These are phyloP conservation scores for Mortierella polycephala DNA, from an alignment of 371 early-diverging fungal species.

Conservation along the genomic window DNA sequence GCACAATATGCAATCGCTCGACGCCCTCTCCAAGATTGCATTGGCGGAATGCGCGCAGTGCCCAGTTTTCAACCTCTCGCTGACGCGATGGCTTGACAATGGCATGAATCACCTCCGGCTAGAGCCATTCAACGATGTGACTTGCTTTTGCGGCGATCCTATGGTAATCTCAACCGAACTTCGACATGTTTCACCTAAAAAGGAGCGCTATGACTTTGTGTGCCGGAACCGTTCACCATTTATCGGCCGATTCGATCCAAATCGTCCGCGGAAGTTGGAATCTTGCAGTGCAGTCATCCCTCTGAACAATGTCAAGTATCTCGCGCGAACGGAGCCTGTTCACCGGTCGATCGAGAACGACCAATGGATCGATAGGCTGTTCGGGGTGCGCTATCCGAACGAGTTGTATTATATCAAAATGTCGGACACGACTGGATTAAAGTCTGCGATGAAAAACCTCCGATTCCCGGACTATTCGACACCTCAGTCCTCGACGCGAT, in stretches of 20 bases:
- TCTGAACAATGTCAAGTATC: slow-evolving; percentile 8
- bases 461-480: not conserved
- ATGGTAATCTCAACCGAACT: slow-evolving; percentile 24
- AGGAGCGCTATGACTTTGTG: slow-evolving; percentile 13
- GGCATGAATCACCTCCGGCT: slow-evolving; percentile 16
- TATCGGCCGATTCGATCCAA: not conserved
- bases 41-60: slow-evolving; percentile 23
- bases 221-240: slow-evolving; percentile 13
- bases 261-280: not conserved
- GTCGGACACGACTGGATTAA: not conserved
- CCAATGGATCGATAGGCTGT: slow-evolving; percentile 23
- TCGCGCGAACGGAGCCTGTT: slow-evolving; percentile 10
- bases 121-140: slow-evolving; percentile 23
- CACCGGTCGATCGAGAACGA: slow-evolving; percentile 13
- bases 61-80: slow-evolving; percentile 36
- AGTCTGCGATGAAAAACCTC: slow-evolving; percentile 12
- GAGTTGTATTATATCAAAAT: slow-evolving; percentile 2
- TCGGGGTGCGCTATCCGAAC: not conserved
- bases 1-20: slow-evolving; percentile 20
- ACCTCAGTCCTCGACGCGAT: too few species aligned
- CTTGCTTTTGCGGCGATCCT: slow-evolving; percentile 27
- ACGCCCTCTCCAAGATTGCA: not conserved
- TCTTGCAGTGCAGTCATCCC: slow-evolving; percentile 15
- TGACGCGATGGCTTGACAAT: slow-evolving; percentile 33
- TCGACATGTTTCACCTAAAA: not conserved